Evolutionary conservation across 2,329 filamentous ascomycete genomes (phyloP).

Genomic region (Monilinia polystroma): DNA sequence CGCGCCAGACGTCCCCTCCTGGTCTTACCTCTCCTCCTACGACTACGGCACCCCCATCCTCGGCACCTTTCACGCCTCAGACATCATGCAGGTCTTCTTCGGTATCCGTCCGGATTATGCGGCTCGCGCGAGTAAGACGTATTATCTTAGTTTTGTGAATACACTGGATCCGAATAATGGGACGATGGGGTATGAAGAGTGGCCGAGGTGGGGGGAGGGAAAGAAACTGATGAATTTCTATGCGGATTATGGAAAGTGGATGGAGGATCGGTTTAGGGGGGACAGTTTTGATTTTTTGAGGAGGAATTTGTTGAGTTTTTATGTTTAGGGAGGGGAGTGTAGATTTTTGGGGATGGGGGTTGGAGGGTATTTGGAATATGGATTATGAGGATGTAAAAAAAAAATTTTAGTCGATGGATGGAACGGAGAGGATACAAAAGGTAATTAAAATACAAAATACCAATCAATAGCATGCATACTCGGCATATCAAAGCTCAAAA

Average conservation of each 20-base stretch:
- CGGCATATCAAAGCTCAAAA: too few species aligned
- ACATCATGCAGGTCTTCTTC: constrained; percentile 65
- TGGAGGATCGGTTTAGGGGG: constrained; percentile 51
- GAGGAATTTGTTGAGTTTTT: constrained; percentile 32
- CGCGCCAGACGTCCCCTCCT: constrained; percentile 60
- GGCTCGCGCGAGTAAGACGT: constrained; percentile 58
- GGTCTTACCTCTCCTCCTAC: constrained; percentile 76
- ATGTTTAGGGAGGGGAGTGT: constrained; percentile 25
- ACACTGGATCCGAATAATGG: constrained; percentile 67
- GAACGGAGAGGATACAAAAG: too few species aligned
- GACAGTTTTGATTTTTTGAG: constrained; percentile 46
- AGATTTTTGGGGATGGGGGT: too few species aligned
- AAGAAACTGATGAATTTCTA: constrained; percentile 53
- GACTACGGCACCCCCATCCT: constrained; percentile 68
- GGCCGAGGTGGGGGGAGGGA: constrained; percentile 53
- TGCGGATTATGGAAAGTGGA: constrained; percentile 41
- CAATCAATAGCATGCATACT: too few species aligned
- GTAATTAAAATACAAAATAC: too few species aligned
- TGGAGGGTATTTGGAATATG: too few species aligned
- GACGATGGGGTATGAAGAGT: constrained; percentile 42
- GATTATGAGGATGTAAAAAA: too few species aligned
- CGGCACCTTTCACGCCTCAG: constrained; percentile 73
- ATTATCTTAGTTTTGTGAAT: constrained; percentile 72
- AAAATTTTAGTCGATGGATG: too few species aligned
- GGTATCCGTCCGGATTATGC: constrained; percentile 46